Evolutionary conservation across 1,284 basidiomycete genomes (phyloP).

Genomic region (Ganoderma resinaceum): DNA sequence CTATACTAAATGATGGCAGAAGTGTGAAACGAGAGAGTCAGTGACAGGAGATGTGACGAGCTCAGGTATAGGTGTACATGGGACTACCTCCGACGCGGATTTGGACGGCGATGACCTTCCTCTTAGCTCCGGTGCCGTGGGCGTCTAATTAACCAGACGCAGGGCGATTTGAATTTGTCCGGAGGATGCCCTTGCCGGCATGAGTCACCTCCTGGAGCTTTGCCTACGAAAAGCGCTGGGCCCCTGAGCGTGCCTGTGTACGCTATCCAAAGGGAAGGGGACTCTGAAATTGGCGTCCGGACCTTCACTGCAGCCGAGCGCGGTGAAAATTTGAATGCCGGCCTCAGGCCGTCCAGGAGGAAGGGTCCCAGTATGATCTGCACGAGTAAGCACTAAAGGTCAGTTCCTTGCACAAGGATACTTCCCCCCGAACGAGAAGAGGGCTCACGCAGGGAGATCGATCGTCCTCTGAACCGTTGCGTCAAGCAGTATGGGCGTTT

Average conservation of each 20-base stretch:
- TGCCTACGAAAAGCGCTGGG: background rate
- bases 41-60: background rate
- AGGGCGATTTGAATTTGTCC: background rate
- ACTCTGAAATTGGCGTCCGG: background rate
- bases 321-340: background rate
- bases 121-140: background rate
- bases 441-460: slow-evolving; percentile 24
- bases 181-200: background rate
- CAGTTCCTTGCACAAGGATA: background rate
- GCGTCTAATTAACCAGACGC: too few relatives aligned
- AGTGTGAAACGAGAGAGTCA: background rate
- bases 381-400: background rate
- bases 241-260: background rate
- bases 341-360: slow-evolving; percentile 11
- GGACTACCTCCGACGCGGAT: background rate
- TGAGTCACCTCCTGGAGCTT: background rate
- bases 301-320: background rate
- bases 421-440: background rate
- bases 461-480: slow-evolving; percentile 11
- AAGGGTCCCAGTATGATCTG: slow-evolving; percentile 25
- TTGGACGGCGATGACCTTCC: background rate
- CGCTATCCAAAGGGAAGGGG: background rate
- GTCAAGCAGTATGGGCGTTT: slow-evolving; percentile 11
- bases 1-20: background rate
- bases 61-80: background rate